These are phyloP conservation scores for Serpula lacrymans DNA, from an alignment of 768 basidiomycete species.

Conservation along the genomic window DNA sequence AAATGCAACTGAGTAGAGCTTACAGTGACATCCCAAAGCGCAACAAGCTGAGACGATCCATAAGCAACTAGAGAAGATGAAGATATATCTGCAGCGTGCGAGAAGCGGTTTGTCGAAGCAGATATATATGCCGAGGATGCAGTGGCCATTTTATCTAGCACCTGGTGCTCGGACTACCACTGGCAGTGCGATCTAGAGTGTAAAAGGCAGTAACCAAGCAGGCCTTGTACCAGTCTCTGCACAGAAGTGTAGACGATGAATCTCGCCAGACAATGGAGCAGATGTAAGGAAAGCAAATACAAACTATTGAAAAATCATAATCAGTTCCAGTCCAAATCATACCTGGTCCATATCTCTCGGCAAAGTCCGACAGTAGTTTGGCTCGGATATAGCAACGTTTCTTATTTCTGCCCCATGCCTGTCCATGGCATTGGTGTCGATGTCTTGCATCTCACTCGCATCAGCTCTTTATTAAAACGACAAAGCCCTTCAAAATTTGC, in stretches of 20 bases:
- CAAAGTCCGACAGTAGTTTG: background rate
- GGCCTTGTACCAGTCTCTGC: too few species aligned
- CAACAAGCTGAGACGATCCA: constrained; percentile 52
- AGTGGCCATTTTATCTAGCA: too few species aligned
- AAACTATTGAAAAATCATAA: too few species aligned
- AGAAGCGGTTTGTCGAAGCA: constrained; percentile 46
- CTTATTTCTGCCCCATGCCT: constrained; percentile 35
- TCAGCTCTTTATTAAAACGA: constrained; percentile 50
- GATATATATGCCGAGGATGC: constrained; percentile 40
- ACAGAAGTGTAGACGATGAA: too few species aligned
- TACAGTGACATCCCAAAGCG: constrained; percentile 58
- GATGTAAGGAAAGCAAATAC: too few species aligned
- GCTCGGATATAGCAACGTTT: constrained; percentile 39
- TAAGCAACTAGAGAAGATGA: constrained; percentile 45
- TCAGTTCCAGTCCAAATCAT: too few species aligned
- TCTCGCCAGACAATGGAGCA: too few species aligned
- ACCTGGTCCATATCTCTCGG: background rate
- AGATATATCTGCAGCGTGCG: constrained; percentile 35
- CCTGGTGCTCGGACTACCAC: too few species aligned
- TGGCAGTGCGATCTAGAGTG: too few species aligned
- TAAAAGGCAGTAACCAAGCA: too few species aligned
- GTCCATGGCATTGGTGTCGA: constrained; percentile 79
- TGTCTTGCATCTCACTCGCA: constrained; percentile 65
- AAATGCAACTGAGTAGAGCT: constrained; percentile 19
- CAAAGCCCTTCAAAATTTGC: constrained; percentile 47